Evolutionary conservation across 2,329 filamentous ascomycete species (phyloP), one percentile per base, ranked within the genome.

Genomic region (Amylocarpus encephaloides): DNA sequence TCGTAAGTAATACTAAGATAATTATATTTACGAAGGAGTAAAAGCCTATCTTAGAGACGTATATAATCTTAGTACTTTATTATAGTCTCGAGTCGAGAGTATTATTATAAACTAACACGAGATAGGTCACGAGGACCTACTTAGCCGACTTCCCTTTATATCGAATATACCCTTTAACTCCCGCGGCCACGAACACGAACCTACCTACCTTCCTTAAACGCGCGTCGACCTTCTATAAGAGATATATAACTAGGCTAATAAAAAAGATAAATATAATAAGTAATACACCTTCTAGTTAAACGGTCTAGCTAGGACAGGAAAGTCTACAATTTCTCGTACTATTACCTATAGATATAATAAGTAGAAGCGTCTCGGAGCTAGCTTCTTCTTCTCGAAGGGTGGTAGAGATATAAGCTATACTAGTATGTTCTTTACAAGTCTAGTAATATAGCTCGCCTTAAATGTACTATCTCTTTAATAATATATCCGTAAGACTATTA

Each of bases 231-330:
- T 66, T 9, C 55, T 62, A 35, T 30, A 55, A 29, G 44, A 62
- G 32, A 59, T 64, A 41, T 29, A 41, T 32, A 33, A 50, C 6
- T 64, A 59, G 62, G 52, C 54, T 32, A 19, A 51, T 44, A 38
- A 41, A 32, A 3, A 49, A 34, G 46, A n/a, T n/a, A n/a, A n/a
- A n/a, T n/a, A n/a, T n/a, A n/a, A 50, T 39, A 40, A 34, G 26
- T 30, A 12, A 16, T 48, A 43, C 22, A 60, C 61, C 33, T 62
- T 59, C 45, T 71, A 64, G 68, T 58, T 71, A 6, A 63, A 62
- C 29, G 67, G 68, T 11, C 62, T 66, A 57, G 22, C 22, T 26
- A 7, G 22, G 4, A 26, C 22, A 26, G 22, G 22, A 7, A 26
- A 26, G 7, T 26, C 50, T 1, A 53, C 50, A 12, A 47, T 53